These are phyloP conservation scores for Anthracocystis panici-leucophaei DNA, from an alignment of 1,284 basidiomycete species.

Conservation along the genomic window DNA sequence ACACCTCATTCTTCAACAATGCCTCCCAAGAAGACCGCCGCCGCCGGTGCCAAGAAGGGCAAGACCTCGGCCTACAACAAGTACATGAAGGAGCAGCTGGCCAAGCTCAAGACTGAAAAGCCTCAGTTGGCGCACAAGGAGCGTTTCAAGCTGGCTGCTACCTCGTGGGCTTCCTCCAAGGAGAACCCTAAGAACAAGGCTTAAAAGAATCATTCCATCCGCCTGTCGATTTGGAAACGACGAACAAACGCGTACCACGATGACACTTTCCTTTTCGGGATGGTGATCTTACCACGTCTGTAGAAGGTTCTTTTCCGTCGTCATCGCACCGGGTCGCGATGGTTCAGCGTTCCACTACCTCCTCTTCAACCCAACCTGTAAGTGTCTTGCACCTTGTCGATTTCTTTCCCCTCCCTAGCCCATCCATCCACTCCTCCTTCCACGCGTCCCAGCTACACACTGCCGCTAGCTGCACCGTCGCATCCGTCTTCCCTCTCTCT, in stretches of 20 bases:
- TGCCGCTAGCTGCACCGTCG: too few relatives aligned
- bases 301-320: neutral
- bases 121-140: conserved; percentile 59
- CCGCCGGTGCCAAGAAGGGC: conserved; percentile 54
- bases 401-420: too few relatives aligned
- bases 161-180: conserved; percentile 53
- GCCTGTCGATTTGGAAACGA: too few relatives aligned
- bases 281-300: too few relatives aligned
- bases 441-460: too few relatives aligned
- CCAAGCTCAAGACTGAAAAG: conserved; percentile 58
- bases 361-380: too few relatives aligned
- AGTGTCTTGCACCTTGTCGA: too few relatives aligned
- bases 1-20: conserved; percentile 15
- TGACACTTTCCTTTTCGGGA: neutral
- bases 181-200: conserved; percentile 62
- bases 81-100: conserved; percentile 58
- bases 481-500: too few relatives aligned
- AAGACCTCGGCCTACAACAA: conserved; percentile 52
- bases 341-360: too few relatives aligned
- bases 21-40: conserved; percentile 57
- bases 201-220: conserved; percentile 15
- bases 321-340: too few relatives aligned
- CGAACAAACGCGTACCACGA: neutral
- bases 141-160: conserved; percentile 62
- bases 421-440: too few relatives aligned